These are phyloP conservation scores for Fusarium protoensiforme DNA, from an alignment of 2,329 filamentous ascomycete genomes.

Conservation along the genomic window DNA sequence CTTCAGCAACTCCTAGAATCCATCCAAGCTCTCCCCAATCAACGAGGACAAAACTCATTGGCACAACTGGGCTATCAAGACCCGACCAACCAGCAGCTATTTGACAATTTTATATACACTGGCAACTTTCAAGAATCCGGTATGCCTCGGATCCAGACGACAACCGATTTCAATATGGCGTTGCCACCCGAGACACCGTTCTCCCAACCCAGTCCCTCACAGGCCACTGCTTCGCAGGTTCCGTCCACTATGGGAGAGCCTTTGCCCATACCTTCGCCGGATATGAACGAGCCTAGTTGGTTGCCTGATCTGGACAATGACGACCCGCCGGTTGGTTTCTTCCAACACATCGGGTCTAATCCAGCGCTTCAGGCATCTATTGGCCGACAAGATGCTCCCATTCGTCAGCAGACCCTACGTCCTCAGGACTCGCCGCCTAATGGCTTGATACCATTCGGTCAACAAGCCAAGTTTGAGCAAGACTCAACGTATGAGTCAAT, in stretches of 20 bases:
- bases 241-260: conserved; percentile 27
- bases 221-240: conserved; percentile 22
- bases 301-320: neutral
- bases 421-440: neutral
- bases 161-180: neutral
- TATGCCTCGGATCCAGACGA: neutral
- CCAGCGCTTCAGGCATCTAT: conserved; percentile 10
- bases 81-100: neutral
- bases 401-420: conserved; percentile 2
- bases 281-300: conserved; percentile 6
- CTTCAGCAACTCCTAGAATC: neutral
- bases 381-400: neutral
- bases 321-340: neutral
- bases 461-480: conserved; percentile 11
- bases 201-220: conserved; percentile 15
- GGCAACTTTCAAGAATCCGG: neutral
- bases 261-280: conserved; percentile 11
- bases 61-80: neutral
- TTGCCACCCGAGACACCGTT: conserved; percentile 1
- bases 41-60: neutral
- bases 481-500: conserved; percentile 21
- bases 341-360: conserved; percentile 16
- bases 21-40: neutral
- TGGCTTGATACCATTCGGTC: neutral
- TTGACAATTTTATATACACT: neutral